Evolutionary conservation across 2,329 filamentous ascomycete genomes (phyloP), one percentile per base, ranked within the genome.

Genomic region (Paradendryphiella salina): DNA sequence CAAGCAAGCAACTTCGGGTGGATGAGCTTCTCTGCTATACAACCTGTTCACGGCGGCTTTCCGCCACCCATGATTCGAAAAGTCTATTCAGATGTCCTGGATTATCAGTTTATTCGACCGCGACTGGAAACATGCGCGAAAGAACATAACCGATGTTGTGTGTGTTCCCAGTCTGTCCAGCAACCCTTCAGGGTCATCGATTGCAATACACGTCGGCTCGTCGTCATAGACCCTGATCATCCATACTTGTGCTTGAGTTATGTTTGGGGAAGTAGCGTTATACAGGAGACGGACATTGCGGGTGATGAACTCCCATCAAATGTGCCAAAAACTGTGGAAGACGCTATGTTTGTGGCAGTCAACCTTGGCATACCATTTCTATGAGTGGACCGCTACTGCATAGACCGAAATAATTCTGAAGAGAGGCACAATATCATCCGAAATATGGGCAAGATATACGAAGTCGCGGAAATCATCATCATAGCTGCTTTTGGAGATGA

Each of bases 391-490:
- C 23, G 47, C 1, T 44, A 52, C 28, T 56, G 45, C 10, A 52
- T 56, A 17, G 31, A 50, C 14, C 53, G 50, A 14, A 10, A 10
- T 14, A 15, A 38, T 14, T 3, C 15, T 3, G 10, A 46, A 7
- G 41, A 40, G 2, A 52, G 44, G 21, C 45, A 53, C 21, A n/a
- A 15, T 18, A 6, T 32, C 10, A 50, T 58, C 11, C 36, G n/a
- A 10, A 44, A 56, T 13, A 60, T 60, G 57, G 52, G 44, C n/a
- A 15, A n/a, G 3, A 52, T 60, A 17, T 60, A 56, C 14, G 15
- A 34, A 8, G 31, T 35, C 3, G 52, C 52, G 13, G 17, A 43
- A 9, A 5, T 56, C 7, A 58, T 52, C 1, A 58, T 60, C 13
- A 48, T 60, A 18, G 52, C 52, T 20, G 44, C 50, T 0, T 18